Evolutionary conservation across 495 filamentous ascomycete species (phyloP).

Genomic region (Pseudotulostoma volvatum): DNA sequence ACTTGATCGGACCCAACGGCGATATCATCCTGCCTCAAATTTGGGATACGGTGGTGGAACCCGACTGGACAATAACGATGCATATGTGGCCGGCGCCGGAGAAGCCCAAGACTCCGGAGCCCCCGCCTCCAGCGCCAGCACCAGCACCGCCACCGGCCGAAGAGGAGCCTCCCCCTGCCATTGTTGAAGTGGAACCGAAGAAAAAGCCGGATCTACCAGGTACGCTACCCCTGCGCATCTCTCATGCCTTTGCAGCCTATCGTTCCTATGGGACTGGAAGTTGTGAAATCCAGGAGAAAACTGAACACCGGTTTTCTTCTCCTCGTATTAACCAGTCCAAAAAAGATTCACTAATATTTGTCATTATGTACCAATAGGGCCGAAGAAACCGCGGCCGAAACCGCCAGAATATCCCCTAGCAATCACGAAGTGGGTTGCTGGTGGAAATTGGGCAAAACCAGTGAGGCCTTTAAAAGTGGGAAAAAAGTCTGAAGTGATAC

Average conservation of each 20-base stretch:
- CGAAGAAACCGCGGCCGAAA: slow-evolving; percentile 17
- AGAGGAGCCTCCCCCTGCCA: slow-evolving; percentile 7
- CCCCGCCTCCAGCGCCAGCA: slow-evolving; percentile 15
- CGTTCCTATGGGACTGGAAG: too few relatives aligned
- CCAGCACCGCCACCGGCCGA: slow-evolving; percentile 10
- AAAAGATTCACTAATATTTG: slow-evolving; percentile 2
- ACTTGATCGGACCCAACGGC: slow-evolving; percentile 65
- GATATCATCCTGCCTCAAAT: slow-evolving; percentile 79
- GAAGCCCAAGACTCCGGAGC: slow-evolving; percentile 29
- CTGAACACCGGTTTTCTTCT: too few relatives aligned
- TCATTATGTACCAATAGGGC: slow-evolving; percentile 6
- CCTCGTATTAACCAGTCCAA: too few relatives aligned
- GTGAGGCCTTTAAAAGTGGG: slow-evolving; percentile 21
- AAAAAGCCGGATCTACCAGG: slow-evolving; percentile 20
- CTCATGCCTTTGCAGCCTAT: neutral
- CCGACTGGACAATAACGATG: slow-evolving; percentile 85
- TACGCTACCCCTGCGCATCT: slow-evolving; percentile 8
- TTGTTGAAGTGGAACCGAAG: slow-evolving; percentile 13
- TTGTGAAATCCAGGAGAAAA: too few relatives aligned
- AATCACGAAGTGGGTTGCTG: slow-evolving; percentile 29
- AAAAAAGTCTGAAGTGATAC: slow-evolving; percentile 21
- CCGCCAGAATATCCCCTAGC: slow-evolving; percentile 16
- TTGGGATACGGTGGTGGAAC: slow-evolving; percentile 74
- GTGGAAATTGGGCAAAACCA: slow-evolving; percentile 13
- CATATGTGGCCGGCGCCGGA: slow-evolving; percentile 91